Evolutionary conservation across 2,329 filamentous ascomycete species (phyloP).

Genomic region (Ophiosphaerella korrae): DNA sequence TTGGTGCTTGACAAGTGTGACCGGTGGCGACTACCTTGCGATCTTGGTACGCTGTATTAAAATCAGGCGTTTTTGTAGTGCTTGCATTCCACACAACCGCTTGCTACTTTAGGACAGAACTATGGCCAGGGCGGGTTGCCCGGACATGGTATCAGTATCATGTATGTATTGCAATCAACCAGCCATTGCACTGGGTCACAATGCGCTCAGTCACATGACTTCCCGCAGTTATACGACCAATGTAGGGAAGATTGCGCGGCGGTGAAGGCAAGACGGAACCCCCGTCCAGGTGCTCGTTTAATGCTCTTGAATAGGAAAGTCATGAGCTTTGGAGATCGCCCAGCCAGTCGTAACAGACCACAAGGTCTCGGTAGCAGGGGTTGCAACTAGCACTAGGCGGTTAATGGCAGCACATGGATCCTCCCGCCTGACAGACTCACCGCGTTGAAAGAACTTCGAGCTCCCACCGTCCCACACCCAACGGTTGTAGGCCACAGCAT

Average conservation of each 20-base stretch:
- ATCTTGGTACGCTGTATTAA: conserved; percentile 1
- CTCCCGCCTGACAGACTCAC: conserved; percentile 26
- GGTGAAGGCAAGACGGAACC: conserved; percentile 24
- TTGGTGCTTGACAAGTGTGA: conserved; percentile 1
- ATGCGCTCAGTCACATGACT: conserved; percentile 21
- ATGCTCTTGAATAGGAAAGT: conserved; percentile 19
- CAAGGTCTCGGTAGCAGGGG: conserved; percentile 14
- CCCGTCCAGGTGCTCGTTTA: conserved; percentile 21
- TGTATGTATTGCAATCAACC: background rate
- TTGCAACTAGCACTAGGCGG: conserved; percentile 15
- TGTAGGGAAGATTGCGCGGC: conserved; percentile 20
- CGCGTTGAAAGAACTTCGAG: conserved; percentile 19
- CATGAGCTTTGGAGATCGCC: conserved; percentile 4
- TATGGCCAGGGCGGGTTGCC: conserved; percentile 4
- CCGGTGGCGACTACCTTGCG: conserved; percentile 9
- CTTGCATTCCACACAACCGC: background rate
- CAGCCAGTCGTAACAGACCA: conserved; percentile 21
- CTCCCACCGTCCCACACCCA: background rate
- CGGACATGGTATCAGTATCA: background rate
- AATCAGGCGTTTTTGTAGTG: conserved; percentile 20
- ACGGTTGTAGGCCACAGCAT: background rate
- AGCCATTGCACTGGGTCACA: background rate
- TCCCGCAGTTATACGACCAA: conserved; percentile 12
- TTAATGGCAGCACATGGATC: conserved; percentile 18
- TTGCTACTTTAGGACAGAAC: conserved; percentile 8